Base-by-base conservation (phyloP, 2,329 filamentous ascomycete genomes). In the Aureobasidium vineae region DNA sequence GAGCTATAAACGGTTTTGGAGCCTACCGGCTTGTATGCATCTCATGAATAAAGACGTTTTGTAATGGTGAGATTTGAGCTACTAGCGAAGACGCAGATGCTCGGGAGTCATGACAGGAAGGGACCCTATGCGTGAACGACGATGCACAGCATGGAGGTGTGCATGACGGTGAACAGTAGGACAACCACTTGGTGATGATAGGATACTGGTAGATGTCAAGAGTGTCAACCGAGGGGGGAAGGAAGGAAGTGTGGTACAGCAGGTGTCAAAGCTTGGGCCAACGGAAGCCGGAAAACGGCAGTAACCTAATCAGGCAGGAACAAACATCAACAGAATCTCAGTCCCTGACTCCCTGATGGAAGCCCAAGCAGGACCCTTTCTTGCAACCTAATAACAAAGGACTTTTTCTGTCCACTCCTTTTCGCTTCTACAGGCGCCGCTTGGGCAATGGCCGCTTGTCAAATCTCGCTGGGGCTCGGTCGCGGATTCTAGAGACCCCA, bases 371-470 rank as follows among this genome's bases (percentile, higher is more conserved):
- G 28, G 33, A 40, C 60, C 47, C 47, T 63, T 41, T 53, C 36
- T 43, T 13, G 10, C 5, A 21, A n/a, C 38, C 19, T 36, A 28
- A 43, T 43, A 36, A 36, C 33, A 36, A 31, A n/a, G 28, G 41
- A 40, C 31, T 63, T 41, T 53, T 53, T 53, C 19, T 31, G n/a
- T 53, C 23, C 47, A n/a, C 38, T 43, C 36, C 19, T 50, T 53
- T 63, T 43, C 47, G 21, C 47, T 63, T 53, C 43, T 43, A 28
- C 36, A 49, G 59, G 60, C 28, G 61, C 50, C 61, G 28, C 40
- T 65, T 43, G 49, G 50, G 61, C 61, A 19, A 65, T 65, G 61
- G 50, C 61, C 31, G 50, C 49, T 45, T 65, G 61, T 28, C 61
- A n/a, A 56, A 47, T 54, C 10, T 21, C 56, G 38, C 49, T 65